These are phyloP conservation scores for Fraxinus sp. DNA, from an alignment of 305 asterid species.

Conservation along the genomic window DNA sequence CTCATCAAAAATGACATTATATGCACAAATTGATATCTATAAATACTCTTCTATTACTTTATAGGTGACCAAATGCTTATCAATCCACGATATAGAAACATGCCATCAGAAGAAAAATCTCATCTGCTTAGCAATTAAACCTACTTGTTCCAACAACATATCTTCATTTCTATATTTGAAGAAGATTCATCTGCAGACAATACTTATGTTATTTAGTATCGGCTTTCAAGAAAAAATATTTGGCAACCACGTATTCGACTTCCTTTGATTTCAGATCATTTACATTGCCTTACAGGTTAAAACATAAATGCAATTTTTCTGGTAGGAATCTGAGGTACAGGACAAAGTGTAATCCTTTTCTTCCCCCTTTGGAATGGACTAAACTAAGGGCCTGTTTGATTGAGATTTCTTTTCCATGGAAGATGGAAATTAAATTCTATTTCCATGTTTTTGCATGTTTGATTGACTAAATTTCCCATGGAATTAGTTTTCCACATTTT, in stretches of 20 bases:
- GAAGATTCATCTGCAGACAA: background rate
- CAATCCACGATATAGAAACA: background rate
- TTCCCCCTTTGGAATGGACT: background rate
- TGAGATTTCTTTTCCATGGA: too few relatives aligned
- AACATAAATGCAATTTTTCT: background rate
- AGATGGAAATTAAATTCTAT: too few relatives aligned
- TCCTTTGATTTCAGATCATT: background rate
- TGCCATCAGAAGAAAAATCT: background rate
- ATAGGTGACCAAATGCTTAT: background rate
- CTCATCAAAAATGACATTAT: background rate
- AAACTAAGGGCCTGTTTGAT: background rate
- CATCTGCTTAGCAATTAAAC: background rate
- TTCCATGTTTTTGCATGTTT: too few relatives aligned
- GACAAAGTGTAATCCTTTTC: background rate
- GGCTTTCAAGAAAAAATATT: background rate
- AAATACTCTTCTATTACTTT: background rate
- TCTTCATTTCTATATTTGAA: background rate
- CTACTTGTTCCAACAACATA: background rate
- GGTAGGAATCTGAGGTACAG: background rate
- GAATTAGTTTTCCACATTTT: too few relatives aligned
- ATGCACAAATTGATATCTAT: background rate
- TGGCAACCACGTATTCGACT: background rate
- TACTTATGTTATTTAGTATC: background rate
- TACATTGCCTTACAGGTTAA: background rate
- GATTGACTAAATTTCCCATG: too few relatives aligned